phyloP scores from a whole-genome alignment of 2,329 filamentous ascomycete genomes.

The Penicillium rolfsii region DNA sequence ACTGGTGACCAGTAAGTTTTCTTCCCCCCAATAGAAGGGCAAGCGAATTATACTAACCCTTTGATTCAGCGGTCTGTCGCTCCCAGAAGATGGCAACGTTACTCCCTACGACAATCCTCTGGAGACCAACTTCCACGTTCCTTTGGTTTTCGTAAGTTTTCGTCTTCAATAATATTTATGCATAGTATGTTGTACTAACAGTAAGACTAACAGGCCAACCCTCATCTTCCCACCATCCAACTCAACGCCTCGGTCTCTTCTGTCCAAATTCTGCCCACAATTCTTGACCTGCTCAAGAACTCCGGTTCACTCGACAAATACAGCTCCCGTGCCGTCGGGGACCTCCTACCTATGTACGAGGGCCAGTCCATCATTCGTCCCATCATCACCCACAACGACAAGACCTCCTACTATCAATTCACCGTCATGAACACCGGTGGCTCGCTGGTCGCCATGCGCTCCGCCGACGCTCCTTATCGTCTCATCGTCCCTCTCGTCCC shows the following conservation, averaged over 20 bases:
- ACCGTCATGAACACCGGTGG: slow-evolving; percentile 43
- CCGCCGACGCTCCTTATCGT: slow-evolving; percentile 74
- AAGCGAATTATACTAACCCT: not conserved
- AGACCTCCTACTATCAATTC: slow-evolving; percentile 41
- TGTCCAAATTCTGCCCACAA: slow-evolving; percentile 49
- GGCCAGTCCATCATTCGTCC: slow-evolving; percentile 53
- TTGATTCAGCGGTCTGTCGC: slow-evolving; percentile 26
- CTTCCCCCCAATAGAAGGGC: no score
- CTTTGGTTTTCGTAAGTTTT: slow-evolving; percentile 26
- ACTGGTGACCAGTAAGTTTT: slow-evolving; percentile 33
- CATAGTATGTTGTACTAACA: not conserved
- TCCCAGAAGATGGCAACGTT: slow-evolving; percentile 33
- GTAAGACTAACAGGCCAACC: slow-evolving; percentile 22
- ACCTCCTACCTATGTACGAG: slow-evolving; percentile 52
- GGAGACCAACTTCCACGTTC: slow-evolving; percentile 33
- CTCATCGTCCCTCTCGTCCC: slow-evolving; percentile 76
- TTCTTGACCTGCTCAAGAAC: slow-evolving; percentile 51
- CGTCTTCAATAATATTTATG: not conserved
- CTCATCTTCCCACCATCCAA: slow-evolving; percentile 28
- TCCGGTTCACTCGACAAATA: slow-evolving; percentile 45
- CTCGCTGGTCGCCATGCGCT: slow-evolving; percentile 65
- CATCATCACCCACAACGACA: slow-evolving; percentile 39
- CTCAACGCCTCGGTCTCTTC: slow-evolving; percentile 28
- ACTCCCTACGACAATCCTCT: slow-evolving; percentile 35
- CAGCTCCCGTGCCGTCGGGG: slow-evolving; percentile 39